Evolutionary conservation across 108 stramenopile genomes (phyloP), one percentile per base, ranked within the genome.

Genomic region (Cyclotella baltica): DNA sequence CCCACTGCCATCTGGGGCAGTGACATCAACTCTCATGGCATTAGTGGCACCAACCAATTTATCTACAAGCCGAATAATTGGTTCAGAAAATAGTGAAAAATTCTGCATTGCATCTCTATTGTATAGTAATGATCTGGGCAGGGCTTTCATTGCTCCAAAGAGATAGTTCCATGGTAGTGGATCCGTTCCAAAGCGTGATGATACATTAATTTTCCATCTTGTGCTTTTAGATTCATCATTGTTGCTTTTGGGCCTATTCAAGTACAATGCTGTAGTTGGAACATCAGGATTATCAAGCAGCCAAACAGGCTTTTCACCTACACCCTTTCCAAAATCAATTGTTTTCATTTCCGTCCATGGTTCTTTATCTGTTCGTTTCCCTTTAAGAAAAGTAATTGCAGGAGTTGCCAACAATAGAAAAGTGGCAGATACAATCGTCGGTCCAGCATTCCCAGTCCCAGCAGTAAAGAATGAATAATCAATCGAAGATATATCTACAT

Each of bases 41-140:
- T 85, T 83, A 35, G 91, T 93, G 11, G 92, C 89, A n/a, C 95
- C 95, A 16, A 90, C 95, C 40, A 96, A 85, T 28, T 71, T 81
- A 66, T 96, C 95, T 6, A 96, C 95, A 8, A 92, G 28, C 35
- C 95, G 91, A 34, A 96, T 88, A 51, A 96, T 92, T 28, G 95
- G 95, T 37, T 86, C 76, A 0, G 88, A 90, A 79, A 96, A 96
- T 4, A 93, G 34, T 4, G 90, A 83, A 34, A 96, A 82, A 15
- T 81, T 83, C 18, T 85, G 86, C 93, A 93, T 93, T 0, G 89
- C 50, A 29, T 83, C 76, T 29, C 88, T 84, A 68, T 96, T 87
- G 59, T 81, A 83, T 11, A 96, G 74, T 28, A 93, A 27, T 6
- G 80, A 70, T 62, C 67, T 57, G 4, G 95, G 93, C 6, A 85